Base-by-base conservation (phyloP, 352 stramenopile genomes). In the Globisporangium acanthophoron region DNA sequence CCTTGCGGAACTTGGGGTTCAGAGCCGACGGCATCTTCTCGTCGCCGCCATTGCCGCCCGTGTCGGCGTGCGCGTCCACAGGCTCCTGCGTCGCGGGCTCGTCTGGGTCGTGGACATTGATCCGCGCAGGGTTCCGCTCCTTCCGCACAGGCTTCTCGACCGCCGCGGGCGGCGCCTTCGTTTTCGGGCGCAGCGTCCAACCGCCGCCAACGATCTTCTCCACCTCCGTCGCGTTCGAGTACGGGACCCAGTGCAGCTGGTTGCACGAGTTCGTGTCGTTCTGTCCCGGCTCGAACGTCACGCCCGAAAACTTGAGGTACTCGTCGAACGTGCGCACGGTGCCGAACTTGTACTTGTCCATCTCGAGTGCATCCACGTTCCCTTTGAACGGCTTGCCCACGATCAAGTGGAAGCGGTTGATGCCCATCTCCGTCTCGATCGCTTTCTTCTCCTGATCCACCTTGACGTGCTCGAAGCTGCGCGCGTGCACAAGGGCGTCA, bases 241-340 rank as follows among this genome's bases (percentile, higher is more conserved):
- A 90, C 20, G 80, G 80, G 13, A 90, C 74, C 80, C 80, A 90
- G 61, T 90, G 78, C 20, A 86, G 69, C 47, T 90, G 80, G 18
- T 75, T 56, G 59, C 80, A 90, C 20, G 76, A 86, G 20, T 78
- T 63, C 24, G 67, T 76, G 65, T 88, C 78, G 53, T 81, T 81
- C 50, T 73, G 60, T 31, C 72, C 65, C 43, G 68, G 53, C 46
- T 73, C 58, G 54, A 89, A 85, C 9, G 58, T 78, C 11, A 88
- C 69, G 3, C 76, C 76, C 8, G 75, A 78, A 54, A 85, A 90
- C 15, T 82, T 65, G 16, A 88, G 61, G 54, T 87, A 90, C 27
- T 73, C 46, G n/a, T 76, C 48, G 55, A 88, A 81, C 12, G 80
- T 75, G 6, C 80, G 78, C 24, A 83, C 78, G 0, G 56, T 64